A percentile compares a stretch with the other conserved stretches of the same genome.
phyloP scores from a whole-genome alignment of 139 green algal genomes.

The Dunaliella primolecta region DNA sequence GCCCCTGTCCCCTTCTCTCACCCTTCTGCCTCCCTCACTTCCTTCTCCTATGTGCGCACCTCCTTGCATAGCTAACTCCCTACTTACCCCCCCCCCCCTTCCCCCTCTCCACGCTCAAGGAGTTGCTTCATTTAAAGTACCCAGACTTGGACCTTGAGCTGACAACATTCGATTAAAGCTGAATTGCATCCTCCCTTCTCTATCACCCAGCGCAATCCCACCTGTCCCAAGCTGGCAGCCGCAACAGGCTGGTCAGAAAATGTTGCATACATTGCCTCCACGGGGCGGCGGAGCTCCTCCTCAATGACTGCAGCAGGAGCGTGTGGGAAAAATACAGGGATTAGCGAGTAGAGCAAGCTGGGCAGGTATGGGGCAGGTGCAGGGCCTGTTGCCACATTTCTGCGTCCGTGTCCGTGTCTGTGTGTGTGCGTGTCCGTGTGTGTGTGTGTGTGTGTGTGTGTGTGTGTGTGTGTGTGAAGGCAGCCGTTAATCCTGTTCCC shows the following conservation, averaged over 20 bases:
- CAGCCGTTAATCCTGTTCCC: not conserved
- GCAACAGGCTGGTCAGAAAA: conserved; percentile 76
- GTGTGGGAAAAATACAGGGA: too few relatives aligned
- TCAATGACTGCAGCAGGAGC: conserved; percentile 63
- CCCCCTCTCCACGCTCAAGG: too few relatives aligned
- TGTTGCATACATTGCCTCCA: conserved; percentile 63
- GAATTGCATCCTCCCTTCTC: too few relatives aligned
- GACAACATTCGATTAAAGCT: too few relatives aligned
- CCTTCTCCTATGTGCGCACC: too few relatives aligned
- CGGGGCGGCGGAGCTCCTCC: conserved; percentile 73
- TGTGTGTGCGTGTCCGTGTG: not conserved
- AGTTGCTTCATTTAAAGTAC: too few relatives aligned
- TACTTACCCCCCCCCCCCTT: too few relatives aligned
- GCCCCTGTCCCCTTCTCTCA: too few relatives aligned
- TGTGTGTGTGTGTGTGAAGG: not conserved
- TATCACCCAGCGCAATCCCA: conserved; percentile 34
- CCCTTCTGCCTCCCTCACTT: too few relatives aligned
- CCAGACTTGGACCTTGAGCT: too few relatives aligned
- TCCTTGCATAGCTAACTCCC: too few relatives aligned
- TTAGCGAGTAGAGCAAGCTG: too few relatives aligned
- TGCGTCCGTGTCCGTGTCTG: not conserved
- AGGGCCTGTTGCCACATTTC: not conserved
- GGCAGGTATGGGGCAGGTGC: not conserved
- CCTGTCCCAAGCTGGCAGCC: conserved; percentile 84
- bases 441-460: not conserved